Evolutionary conservation across 2,329 filamentous ascomycete genomes (phyloP), one percentile per base, ranked within the genome.

Genomic region (Raffaelea ambrosiae): DNA sequence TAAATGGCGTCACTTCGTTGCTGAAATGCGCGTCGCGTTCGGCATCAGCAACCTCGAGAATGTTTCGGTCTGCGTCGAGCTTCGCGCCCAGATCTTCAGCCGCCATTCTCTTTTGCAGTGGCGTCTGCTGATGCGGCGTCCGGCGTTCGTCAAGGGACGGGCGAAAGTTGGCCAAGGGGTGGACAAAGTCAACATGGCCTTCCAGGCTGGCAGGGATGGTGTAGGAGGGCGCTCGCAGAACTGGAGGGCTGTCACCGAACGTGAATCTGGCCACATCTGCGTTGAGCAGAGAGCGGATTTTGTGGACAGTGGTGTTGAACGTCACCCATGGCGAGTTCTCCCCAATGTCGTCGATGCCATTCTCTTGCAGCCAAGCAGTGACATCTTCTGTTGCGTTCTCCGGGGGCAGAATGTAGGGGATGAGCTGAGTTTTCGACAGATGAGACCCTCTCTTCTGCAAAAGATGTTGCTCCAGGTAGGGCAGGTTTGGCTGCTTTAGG

Each of bases 121-220:
- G 41, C 47, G n/a, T 22, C 40, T 29, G 38, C 42, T 13, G 46
- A n/a, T n/a, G n/a, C n/a, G n/a, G n/a, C n/a, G n/a, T n/a, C n/a
- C n/a, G n/a, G n/a, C n/a, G n/a, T n/a, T n/a, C n/a, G n/a, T n/a
- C n/a, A n/a, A n/a, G 29, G 41, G 35, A 42, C 20, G 18, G 45
- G 2, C 70, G 70, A 48, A 76, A 76, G 60, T 75, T 70, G 48
- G 65, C 61, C 39, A 76, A 57, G 0, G 73, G 73, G 38, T 72
- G 66, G 23, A 76, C 61, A 51, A 76, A 75, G 46, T 63, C 64
- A 46, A 76, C 63, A 48, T 63, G 57, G 2, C 58, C 54, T 2
- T 59, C 54, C 5, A 76, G 59, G 4, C 57, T 51, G 4, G 61
- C 61, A 0, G 73, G 72, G 2, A 76, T 58, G 2, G 63, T 63